These are phyloP conservation scores for Kuraishia floccosa DNA, from an alignment of 805 yeast genomes.

Conservation along the genomic window DNA sequence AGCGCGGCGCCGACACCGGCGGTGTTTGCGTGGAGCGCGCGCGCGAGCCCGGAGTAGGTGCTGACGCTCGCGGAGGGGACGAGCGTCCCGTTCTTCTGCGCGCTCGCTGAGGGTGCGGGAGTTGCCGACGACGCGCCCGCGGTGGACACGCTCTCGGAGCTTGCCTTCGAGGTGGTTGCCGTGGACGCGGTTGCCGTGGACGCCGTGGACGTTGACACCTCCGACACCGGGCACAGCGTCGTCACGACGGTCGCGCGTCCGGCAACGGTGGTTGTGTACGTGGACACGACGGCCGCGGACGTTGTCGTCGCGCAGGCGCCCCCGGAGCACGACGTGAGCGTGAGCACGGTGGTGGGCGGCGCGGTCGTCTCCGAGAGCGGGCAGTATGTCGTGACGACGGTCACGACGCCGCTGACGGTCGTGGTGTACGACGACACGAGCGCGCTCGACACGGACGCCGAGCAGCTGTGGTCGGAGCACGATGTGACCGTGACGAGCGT, in stretches of 20 bases:
- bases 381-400: constrained; percentile 13
- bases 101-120: no score
- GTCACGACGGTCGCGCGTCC: constrained; percentile 25
- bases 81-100: no score
- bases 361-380: no score
- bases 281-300: constrained; percentile 9
- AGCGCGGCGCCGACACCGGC: no score
- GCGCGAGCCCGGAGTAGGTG: no score
- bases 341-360: constrained; percentile 11
- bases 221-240: constrained; percentile 21
- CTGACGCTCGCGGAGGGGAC: no score
- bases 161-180: no score
- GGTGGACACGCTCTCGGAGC: no score
- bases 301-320: constrained; percentile 15
- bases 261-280: constrained; percentile 18
- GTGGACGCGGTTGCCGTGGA: no score
- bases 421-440: constrained; percentile 13
- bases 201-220: no score
- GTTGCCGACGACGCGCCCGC: no score
- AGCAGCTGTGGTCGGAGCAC: constrained; percentile 10
- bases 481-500: constrained; percentile 12
- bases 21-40: no score
- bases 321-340: constrained; percentile 19
- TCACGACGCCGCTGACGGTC: constrained; percentile 12
- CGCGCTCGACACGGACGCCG: constrained; percentile 11